Evolutionary conservation across 169 alveolate species (phyloP).

Genomic region (Theileria luwenshuni): DNA sequence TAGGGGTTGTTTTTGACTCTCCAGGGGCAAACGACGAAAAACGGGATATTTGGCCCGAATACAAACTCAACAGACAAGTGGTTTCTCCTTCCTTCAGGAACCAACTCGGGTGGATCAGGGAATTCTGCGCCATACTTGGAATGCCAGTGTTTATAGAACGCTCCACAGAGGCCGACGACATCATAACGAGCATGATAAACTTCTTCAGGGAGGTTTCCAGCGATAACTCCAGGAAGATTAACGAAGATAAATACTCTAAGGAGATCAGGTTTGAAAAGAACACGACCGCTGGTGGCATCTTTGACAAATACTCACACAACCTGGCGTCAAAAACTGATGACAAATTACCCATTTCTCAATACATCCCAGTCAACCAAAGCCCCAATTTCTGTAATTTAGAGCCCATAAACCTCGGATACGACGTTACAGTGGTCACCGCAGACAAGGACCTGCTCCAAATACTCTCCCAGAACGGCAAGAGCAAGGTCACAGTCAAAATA

Average conservation of each 20-base stretch:
- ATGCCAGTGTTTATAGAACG: slow-evolving; percentile 67
- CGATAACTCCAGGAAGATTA: slow-evolving; percentile 2
- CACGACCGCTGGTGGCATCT: slow-evolving; percentile 39
- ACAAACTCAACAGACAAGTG: slow-evolving; percentile 70
- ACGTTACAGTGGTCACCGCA: slow-evolving; percentile 72
- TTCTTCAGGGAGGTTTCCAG: slow-evolving; percentile 46
- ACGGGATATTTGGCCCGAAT: slow-evolving; percentile 75
- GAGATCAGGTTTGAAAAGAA: slow-evolving; percentile 10
- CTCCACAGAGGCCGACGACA: slow-evolving; percentile 76
- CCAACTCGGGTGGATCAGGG: slow-evolving; percentile 72
- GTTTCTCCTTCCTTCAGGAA: slow-evolving; percentile 69
- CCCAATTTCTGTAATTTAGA: not conserved
- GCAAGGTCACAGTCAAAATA: slow-evolving; percentile 61
- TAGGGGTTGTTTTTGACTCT: slow-evolving; percentile 75
- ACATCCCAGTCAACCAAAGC: not conserved
- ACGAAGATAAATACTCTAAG: not conserved
- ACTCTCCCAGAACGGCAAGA: slow-evolving; percentile 57
- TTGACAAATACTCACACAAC: slow-evolving; percentile 36
- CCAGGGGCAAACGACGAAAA: slow-evolving; percentile 75
- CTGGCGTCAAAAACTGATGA: not conserved
- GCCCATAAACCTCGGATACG: slow-evolving; percentile 22
- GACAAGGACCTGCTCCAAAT: slow-evolving; percentile 78
- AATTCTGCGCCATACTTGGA: slow-evolving; percentile 75
- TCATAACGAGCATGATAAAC: slow-evolving; percentile 68
- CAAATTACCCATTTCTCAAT: not conserved